A percentile compares a stretch with the other conserved stretches of the same genome.
Evolutionary conservation across 2,329 filamentous ascomycete genomes (phyloP).

Genomic region (Rutstroemia sp.): DNA sequence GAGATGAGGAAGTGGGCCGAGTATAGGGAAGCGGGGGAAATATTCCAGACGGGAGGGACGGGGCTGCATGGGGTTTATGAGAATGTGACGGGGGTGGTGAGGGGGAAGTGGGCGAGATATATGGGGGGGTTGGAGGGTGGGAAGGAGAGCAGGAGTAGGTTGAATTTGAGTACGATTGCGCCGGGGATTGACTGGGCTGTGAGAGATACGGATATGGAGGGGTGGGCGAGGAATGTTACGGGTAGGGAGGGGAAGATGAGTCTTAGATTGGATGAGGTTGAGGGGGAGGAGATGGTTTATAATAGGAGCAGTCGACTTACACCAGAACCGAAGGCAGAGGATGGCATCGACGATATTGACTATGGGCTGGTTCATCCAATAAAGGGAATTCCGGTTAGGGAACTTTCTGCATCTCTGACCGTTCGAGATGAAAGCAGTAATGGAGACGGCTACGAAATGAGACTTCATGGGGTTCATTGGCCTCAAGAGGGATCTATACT

Average conservation of each 20-base stretch:
- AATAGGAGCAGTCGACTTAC: slow-evolving; percentile 9
- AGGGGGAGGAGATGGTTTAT: slow-evolving; percentile 2
- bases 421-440: slow-evolving; percentile 64
- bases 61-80: slow-evolving; percentile 21
- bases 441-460: slow-evolving; percentile 72
- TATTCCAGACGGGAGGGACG: neutral
- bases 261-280: slow-evolving; percentile 53
- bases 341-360: slow-evolving; percentile 1
- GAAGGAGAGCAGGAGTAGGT: slow-evolving; percentile 32
- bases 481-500: slow-evolving; percentile 71
- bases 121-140: slow-evolving; percentile 17
- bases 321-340: too few relatives aligned
- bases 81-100: slow-evolving; percentile 30
- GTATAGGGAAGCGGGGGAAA: neutral
- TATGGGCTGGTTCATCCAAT: slow-evolving; percentile 4
- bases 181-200: slow-evolving; percentile 58
- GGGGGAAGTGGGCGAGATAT: slow-evolving; percentile 26
- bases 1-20: slow-evolving; percentile 50
- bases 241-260: slow-evolving; percentile 62
- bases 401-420: slow-evolving; percentile 61
- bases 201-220: slow-evolving; percentile 37
- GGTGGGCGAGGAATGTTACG: slow-evolving; percentile 77
- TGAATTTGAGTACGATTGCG: slow-evolving; percentile 58
- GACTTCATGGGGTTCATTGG: slow-evolving; percentile 80
- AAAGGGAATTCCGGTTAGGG: slow-evolving; percentile 46